These are phyloP conservation scores for Kluyveromyces siamensis DNA, from an alignment of 805 yeast genomes.

Conservation along the genomic window DNA sequence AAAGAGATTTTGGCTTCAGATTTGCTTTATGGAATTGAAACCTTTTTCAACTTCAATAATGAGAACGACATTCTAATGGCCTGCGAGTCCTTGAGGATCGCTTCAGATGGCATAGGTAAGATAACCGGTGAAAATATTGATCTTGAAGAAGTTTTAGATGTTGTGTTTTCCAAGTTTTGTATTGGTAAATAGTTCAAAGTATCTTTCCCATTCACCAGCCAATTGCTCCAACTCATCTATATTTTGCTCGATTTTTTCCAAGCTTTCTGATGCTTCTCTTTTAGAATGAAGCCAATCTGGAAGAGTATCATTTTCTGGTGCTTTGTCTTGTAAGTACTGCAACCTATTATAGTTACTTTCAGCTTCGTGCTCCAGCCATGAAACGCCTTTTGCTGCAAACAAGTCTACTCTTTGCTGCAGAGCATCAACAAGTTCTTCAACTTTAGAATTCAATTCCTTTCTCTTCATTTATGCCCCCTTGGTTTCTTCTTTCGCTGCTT, in stretches of 20 bases:
- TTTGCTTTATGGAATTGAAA: conserved; percentile 65
- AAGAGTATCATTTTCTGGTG: conserved; percentile 16
- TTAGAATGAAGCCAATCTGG: conserved; percentile 26
- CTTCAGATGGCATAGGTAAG: conserved; percentile 83
- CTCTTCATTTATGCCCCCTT: conserved; percentile 6
- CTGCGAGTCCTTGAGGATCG: conserved; percentile 59
- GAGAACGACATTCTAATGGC: conserved; percentile 71
- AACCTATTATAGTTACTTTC: conserved; percentile 16
- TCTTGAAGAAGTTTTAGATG: conserved; percentile 83
- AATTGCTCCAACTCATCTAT: conserved; percentile 37
- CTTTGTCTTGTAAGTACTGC: conserved; percentile 13
- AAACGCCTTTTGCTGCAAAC: conserved; percentile 22
- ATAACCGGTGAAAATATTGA: conserved; percentile 88
- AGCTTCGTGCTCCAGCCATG: conserved; percentile 16
- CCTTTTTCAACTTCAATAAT: conserved; percentile 40
- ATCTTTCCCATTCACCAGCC: conserved; percentile 43
- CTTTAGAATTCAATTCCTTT: conserved; percentile 10
- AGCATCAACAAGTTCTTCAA: conserved; percentile 14
- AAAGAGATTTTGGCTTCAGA: conserved; percentile 68
- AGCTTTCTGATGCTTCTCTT: conserved; percentile 6
- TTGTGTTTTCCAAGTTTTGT: conserved; percentile 86
- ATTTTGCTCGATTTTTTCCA: conserved; percentile 27
- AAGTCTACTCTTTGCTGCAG: conserved; percentile 21
- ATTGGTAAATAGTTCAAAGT: conserved; percentile 60
- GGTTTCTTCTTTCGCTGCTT: not conserved